Conservation (phyloP, 192 early-diverging fungal genomes). For the Coemansia sp. region DNA sequence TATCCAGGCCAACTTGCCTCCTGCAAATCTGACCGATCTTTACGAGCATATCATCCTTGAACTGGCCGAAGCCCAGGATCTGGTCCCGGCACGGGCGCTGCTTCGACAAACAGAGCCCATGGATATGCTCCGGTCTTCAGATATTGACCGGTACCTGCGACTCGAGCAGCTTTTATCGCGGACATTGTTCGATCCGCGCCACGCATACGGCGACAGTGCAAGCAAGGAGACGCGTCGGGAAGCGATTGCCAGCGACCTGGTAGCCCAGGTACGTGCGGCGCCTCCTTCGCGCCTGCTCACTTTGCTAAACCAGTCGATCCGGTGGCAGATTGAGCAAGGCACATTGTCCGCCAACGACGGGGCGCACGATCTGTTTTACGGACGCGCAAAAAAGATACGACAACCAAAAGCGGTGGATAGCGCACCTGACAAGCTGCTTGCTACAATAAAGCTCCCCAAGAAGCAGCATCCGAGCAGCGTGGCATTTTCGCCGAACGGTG, state of each 20-base stretch:
- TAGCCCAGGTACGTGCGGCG: slow-evolving; percentile 46
- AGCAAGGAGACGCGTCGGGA: slow-evolving; percentile 72
- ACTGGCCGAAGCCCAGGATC: slow-evolving; percentile 80
- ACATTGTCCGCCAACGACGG: slow-evolving; percentile 65
- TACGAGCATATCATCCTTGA: slow-evolving; percentile 94
- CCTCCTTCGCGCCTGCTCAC: slow-evolving; percentile 80
- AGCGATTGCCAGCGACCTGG: slow-evolving; percentile 69
- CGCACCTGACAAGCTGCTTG: slow-evolving; percentile 68
- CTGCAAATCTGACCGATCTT: slow-evolving; percentile 71
- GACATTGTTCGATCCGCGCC: slow-evolving; percentile 63
- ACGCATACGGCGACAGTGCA: slow-evolving; percentile 29
- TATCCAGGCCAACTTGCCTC: slow-evolving; percentile 41
- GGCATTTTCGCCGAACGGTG: slow-evolving; percentile 82
- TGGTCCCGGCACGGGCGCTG: slow-evolving; percentile 79
- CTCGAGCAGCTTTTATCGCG: slow-evolving; percentile 78
- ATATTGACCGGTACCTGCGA: slow-evolving; percentile 80
- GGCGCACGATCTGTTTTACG: slow-evolving; percentile 82
- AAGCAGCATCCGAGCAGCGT: slow-evolving; percentile 79
- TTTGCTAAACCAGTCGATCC: slow-evolving; percentile 82
- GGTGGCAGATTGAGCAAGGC: slow-evolving; percentile 88
- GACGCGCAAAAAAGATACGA: slow-evolving; percentile 34
- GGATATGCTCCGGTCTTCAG: slow-evolving; percentile 72
- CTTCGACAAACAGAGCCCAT: slow-evolving; percentile 91
- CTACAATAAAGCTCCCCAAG: slow-evolving; percentile 92
- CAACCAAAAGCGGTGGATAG: slow-evolving; percentile 60